phyloP scores from a whole-genome alignment of 2,329 filamentous ascomycete species.

The Microdochium trichocladiopsis region DNA sequence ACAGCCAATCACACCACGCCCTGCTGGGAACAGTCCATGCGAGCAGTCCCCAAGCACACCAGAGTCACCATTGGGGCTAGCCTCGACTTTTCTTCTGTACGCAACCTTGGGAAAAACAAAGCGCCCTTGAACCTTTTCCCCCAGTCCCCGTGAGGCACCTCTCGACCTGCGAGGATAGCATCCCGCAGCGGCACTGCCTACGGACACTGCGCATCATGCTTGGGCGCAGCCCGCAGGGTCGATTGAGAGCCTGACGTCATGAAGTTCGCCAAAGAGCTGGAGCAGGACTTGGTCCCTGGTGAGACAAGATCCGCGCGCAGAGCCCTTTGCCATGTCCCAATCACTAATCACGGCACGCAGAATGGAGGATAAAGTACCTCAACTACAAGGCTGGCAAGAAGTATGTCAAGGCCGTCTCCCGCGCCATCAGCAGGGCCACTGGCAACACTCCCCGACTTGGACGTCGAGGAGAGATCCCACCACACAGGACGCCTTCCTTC shows the following conservation, averaged over 20 bases:
- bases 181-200: background rate
- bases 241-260: slow-evolving; percentile 30
- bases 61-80: no score
- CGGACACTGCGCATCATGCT: background rate
- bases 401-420: slow-evolving; percentile 74
- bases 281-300: slow-evolving; percentile 81
- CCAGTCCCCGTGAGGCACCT: no score
- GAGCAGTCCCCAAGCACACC: no score
- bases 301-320: slow-evolving; percentile 13
- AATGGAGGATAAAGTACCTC: slow-evolving; percentile 92
- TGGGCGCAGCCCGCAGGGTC: background rate
- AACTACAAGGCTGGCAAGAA: slow-evolving; percentile 97
- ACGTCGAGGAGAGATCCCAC: slow-evolving; percentile 21
- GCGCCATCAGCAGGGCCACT: slow-evolving; percentile 60
- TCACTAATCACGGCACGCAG: slow-evolving; percentile 23
- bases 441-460: slow-evolving; percentile 35
- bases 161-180: no score
- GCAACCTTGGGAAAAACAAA: no score
- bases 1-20: background rate
- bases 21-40: no score
- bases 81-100: background rate
- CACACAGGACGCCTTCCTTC: slow-evolving; percentile 21
- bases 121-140: no score
- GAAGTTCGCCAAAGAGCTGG: slow-evolving; percentile 72
- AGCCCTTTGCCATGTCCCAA: background rate